Evolutionary conservation across 1,284 basidiomycete genomes (phyloP), one percentile per base, ranked within the genome.

Genomic region (Amylostereum chailletii): DNA sequence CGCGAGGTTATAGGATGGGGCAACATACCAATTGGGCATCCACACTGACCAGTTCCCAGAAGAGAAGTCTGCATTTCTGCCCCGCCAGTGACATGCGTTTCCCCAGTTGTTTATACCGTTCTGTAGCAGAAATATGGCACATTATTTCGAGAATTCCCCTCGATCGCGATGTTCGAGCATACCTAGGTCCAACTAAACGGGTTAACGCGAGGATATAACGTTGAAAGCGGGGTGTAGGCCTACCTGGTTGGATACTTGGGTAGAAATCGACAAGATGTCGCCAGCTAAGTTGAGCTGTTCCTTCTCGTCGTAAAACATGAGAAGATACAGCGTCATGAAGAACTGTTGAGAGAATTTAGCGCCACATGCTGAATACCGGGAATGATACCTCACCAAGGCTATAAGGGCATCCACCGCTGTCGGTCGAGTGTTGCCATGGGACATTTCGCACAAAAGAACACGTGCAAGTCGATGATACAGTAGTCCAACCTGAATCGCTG

Each of bases 261-360:
- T 74, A 4, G 77, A 70, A 49, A 78, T 72, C 8, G 81, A 81
- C 75, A 83, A 77, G 40, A 84, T 67, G 50, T 80, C 79, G 80
- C 81, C 83, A 5, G 81, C 81, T 54, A 83, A 81, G 27, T 80
- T 78, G 7, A 81, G 71, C 0, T 79, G 78, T 53, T 79, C 79
- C 55, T 77, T 80, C 58, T 82, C 78, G 58, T 81, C 79, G 5
- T 81, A 82, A 56, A 82, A 84, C 55, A 82, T 77, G 30, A 83
- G 69, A 47, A 84, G 75, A 58, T 81, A 84, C 76, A 79, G 83
- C 41, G 81, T 74, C 80, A 84, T 84, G 61, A 81, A 82, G 58
- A 84, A 83, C 77, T 83, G 51, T 6, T 43, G 4, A 53, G 42
- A 39, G 56, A 49, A 56, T 48, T 52, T 37, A 51, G 33, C n/a